Evolutionary conservation across 78 protist species (phyloP).

Genomic region (Dictyostelium firmibasis): DNA sequence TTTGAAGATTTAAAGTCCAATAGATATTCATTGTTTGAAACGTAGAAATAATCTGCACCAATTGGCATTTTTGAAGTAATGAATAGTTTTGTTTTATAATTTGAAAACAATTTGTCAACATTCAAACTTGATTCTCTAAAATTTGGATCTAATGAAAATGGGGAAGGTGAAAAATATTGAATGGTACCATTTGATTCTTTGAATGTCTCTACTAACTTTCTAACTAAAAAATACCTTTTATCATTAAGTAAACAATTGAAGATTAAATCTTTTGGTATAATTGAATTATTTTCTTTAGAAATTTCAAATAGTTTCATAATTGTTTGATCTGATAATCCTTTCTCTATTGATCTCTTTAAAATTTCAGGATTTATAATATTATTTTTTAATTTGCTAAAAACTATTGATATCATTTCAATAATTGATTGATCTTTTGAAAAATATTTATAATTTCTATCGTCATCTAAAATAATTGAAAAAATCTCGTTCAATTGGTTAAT

Average conservation of each 20-base stretch:
- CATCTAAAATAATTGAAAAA: not conserved
- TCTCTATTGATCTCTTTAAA: not conserved
- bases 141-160: not conserved
- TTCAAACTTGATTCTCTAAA: not conserved
- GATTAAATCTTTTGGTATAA: not conserved
- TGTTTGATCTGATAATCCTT: not conserved
- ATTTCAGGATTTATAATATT: not conserved
- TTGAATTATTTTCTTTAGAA: not conserved
- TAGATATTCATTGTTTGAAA: not conserved
- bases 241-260: not conserved
- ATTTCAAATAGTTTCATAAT: not conserved
- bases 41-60: not conserved
- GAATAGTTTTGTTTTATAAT: not conserved
- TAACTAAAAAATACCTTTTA: not conserved
- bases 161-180: not conserved
- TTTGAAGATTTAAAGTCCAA: not conserved
- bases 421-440: not conserved
- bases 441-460: not conserved
- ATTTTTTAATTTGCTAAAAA: not conserved
- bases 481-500: not conserved
- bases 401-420: not conserved
- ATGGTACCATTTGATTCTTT: not conserved
- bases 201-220: not conserved
- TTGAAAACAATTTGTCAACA: not conserved
- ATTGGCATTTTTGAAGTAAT: not conserved